Evolutionary conservation across 2,329 filamentous ascomycete species (phyloP).

Genomic region (Microdochium bolleyi): DNA sequence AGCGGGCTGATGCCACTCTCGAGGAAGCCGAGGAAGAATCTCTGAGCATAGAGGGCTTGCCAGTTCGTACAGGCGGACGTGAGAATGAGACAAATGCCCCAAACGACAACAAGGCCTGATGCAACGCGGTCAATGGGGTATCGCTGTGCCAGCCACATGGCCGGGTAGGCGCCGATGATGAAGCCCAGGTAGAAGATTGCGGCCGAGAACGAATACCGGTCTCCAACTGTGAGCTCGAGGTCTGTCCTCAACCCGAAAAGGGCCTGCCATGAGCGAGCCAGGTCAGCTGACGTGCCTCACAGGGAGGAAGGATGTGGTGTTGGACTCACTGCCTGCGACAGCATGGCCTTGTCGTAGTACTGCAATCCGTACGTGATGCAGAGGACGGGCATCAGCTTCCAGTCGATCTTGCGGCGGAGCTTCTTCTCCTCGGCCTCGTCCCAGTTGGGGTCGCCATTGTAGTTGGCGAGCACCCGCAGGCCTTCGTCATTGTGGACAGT

Average conservation of each 20-base stretch:
- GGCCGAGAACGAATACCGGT: slow-evolving; percentile 33
- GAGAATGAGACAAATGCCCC: slow-evolving; percentile 40
- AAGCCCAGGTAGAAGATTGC: slow-evolving; percentile 41
- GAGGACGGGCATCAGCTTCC: slow-evolving; percentile 34
- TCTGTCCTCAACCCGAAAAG: slow-evolving; percentile 32
- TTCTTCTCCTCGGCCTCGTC: slow-evolving; percentile 28
- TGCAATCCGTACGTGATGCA: slow-evolving; percentile 35
- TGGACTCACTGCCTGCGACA: slow-evolving; percentile 32
- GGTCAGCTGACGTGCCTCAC: not conserved
- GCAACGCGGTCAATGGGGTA: slow-evolving; percentile 37
- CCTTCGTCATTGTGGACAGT: slow-evolving; percentile 29
- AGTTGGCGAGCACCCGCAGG: slow-evolving; percentile 28
- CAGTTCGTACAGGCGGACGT: slow-evolving; percentile 47
- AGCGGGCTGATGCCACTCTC: slow-evolving; percentile 40
- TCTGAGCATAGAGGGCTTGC: slow-evolving; percentile 35
- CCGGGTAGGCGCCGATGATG: slow-evolving; percentile 37
- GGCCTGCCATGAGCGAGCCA: slow-evolving; percentile 11
- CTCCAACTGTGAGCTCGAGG: slow-evolving; percentile 27
- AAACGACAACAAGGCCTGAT: slow-evolving; percentile 30
- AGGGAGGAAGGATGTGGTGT: not conserved
- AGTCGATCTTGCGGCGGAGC: slow-evolving; percentile 31
- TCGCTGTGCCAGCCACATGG: slow-evolving; percentile 29
- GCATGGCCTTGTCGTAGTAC: slow-evolving; percentile 44
- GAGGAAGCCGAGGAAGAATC: slow-evolving; percentile 50
- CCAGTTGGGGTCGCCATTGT: slow-evolving; percentile 23